Conservation (phyloP, 2,329 filamentous ascomycete genomes). For the Colletotrichum lupini region DNA sequence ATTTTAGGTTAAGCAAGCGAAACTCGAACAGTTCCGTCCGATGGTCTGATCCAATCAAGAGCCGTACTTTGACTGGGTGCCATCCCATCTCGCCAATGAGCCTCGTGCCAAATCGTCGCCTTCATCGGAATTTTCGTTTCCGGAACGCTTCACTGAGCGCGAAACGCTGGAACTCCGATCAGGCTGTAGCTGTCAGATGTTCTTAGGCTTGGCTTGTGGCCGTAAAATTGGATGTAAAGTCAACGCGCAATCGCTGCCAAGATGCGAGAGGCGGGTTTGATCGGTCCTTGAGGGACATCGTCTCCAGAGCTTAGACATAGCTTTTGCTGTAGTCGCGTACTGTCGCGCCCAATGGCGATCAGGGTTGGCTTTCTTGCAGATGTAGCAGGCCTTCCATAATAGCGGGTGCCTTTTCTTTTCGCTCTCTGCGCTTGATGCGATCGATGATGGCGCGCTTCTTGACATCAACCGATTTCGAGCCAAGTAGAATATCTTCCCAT, state of each 20-base stretch:
- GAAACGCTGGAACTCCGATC: constrained; percentile 2
- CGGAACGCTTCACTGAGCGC: not conserved
- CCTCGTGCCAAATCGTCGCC: not conserved
- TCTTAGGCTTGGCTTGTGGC: not conserved
- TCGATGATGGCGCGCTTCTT: constrained; percentile 27
- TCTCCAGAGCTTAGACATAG: not conserved
- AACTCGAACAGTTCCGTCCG: constrained; percentile 19
- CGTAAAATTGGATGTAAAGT: not conserved
- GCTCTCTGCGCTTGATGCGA: constrained; percentile 5
- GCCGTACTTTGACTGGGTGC: not conserved
- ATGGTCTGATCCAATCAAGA: constrained; percentile 17
- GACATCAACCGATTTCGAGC: constrained; percentile 26
- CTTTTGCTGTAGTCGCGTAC: not conserved
- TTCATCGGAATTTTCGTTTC: constrained; percentile 10
- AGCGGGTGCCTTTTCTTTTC: constrained; percentile 8
- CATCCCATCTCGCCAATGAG: constrained; percentile 16
- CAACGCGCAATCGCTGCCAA: not conserved
- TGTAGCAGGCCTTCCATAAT: constrained; percentile 33
- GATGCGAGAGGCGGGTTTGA: not conserved
- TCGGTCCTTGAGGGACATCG: not conserved
- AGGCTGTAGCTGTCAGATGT: not conserved
- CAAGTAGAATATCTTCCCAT: constrained; percentile 38
- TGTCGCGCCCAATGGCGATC: not conserved
- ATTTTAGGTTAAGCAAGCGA: constrained; percentile 13
- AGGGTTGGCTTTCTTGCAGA: constrained; percentile 7